Evolutionary conservation across 2,329 filamentous ascomycete species (phyloP), one percentile per base, ranked within the genome.

Genomic region (Penicillium sp.): DNA sequence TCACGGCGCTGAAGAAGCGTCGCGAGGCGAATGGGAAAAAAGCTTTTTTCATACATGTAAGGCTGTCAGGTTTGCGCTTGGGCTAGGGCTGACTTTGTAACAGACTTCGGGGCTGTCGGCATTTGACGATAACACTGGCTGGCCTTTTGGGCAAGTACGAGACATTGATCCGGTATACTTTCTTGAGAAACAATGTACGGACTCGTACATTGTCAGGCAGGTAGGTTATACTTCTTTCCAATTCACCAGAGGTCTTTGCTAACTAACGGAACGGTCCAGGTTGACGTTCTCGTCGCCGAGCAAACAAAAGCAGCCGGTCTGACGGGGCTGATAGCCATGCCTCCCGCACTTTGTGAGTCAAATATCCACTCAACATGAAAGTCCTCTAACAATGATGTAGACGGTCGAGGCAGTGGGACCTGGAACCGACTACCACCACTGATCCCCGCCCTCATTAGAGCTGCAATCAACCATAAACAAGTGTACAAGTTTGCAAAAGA

Each of bases 381-480:
- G 12, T n/a, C 34, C 11, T 41, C 35, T 38, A 52, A 25, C 20
- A 28, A 41, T 6, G 22, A 58, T 10, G 37, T 28, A 34, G 57
- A 60, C 20, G 58, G 54, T 15, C 20, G 54, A 41, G 49, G 58
- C 5, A 35, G 45, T 43, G 58, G 58, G 7, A 45, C 58, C 17
- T 60, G 58, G 58, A 60, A 60, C 4, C 47, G 55, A 39, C 48
- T 53, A 25, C 38, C 58, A 11, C 54, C 48, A 22, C 58, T 53
- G 17, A 53, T 60, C n/a, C 58, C 58, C 34, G 54, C 58, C n/a
- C 53, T 60, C 20, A 17, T 60, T 17, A 28, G 35, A 41, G 54
- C 54, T 14, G 51, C 39, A 41, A 53, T 60, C 17, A 39, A 53
- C 5, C 17, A 48, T 28, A 53, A 49, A 28, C 45, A 60, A 42